A percentile compares a stretch with the other conserved stretches of the same genome.
phyloP scores from a whole-genome alignment of 2,329 filamentous ascomycete genomes.

The Lasiodiplodia sp. region DNA sequence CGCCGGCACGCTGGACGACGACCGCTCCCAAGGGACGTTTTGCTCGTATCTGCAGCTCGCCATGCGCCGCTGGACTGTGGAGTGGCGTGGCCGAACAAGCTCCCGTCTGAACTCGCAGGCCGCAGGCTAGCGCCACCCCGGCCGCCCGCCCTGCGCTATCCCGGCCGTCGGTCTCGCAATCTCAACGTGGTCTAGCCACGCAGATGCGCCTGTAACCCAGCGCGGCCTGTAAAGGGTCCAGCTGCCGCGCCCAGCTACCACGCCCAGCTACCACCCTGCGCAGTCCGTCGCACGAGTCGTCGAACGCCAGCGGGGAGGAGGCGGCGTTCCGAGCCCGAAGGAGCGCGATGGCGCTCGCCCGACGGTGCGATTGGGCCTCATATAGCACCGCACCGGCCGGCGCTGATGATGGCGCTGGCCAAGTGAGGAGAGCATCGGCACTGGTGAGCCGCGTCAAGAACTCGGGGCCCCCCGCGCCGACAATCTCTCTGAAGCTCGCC shows the following conservation, averaged over 20 bases:
- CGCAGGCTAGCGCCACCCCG: background rate
- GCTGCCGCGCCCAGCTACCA: background rate
- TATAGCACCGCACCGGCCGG: constrained; percentile 7
- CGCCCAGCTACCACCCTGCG: background rate
- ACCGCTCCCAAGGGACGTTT: constrained; percentile 1
- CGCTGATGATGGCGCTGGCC: background rate
- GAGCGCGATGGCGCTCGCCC: background rate
- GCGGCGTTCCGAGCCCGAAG: background rate
- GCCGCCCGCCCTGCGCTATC: background rate
- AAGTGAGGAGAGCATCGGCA: background rate
- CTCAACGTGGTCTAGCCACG: constrained; percentile 4
- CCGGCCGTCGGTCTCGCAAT: background rate
- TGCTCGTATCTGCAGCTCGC: constrained; percentile 15
- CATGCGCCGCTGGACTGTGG: background rate
- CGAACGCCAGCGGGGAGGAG: background rate
- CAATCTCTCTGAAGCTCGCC: background rate
- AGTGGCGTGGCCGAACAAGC: constrained; percentile 4
- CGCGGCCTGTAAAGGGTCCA: background rate
- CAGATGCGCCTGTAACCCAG: background rate
- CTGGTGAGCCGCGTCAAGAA: constrained; percentile 9
- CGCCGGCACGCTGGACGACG: constrained; percentile 6
- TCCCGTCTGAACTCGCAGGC: background rate
- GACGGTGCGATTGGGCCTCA: constrained; percentile 4
- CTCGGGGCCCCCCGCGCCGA: background rate
- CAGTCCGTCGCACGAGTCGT: background rate